Conservation (phyloP, 164 flowering plant genomes). For the Stephania japonica region DNA sequence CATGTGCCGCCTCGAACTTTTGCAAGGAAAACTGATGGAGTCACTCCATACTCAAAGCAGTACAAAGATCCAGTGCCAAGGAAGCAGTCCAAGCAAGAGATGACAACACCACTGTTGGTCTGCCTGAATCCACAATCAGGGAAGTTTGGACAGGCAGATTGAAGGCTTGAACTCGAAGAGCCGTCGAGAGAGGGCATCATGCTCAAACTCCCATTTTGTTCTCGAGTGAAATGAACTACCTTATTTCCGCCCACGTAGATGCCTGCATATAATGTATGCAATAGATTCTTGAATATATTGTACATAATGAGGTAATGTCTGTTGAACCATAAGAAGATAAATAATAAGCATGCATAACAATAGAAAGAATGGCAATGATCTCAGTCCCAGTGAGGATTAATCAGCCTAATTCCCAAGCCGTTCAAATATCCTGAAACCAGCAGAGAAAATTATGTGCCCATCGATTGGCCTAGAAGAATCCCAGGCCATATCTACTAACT, state of each 20-base stretch:
- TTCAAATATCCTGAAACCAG: too few species aligned
- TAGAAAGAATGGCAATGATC: neutral
- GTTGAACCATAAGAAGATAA: neutral
- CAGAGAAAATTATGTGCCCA: too few species aligned
- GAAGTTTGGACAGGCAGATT: conserved; percentile 51
- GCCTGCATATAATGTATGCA: conserved; percentile 31
- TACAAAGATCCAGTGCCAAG: conserved; percentile 67
- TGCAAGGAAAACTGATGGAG: conserved; percentile 64
- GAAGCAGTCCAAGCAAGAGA: conserved; percentile 92
- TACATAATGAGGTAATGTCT: neutral
- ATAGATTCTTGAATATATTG: neutral
- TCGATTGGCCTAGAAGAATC: too few species aligned
- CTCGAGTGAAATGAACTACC: conserved; percentile 85
- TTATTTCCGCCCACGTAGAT: conserved; percentile 78
- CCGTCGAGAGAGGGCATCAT: conserved; percentile 22
- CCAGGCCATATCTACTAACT: too few species aligned
- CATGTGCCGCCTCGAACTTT: conserved; percentile 97
- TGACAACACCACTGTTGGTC: conserved; percentile 81
- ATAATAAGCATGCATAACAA: neutral
- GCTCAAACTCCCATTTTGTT: conserved; percentile 24
- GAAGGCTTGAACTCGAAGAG: conserved; percentile 24
- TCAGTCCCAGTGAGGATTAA: neutral
- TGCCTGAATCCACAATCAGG: conserved; percentile 95
- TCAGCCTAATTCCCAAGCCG: too few species aligned
- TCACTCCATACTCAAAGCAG: conserved; percentile 73